Evolutionary conservation across 2,329 filamentous ascomycete species (phyloP).

Genomic region (Talaromyces marneffei): DNA sequence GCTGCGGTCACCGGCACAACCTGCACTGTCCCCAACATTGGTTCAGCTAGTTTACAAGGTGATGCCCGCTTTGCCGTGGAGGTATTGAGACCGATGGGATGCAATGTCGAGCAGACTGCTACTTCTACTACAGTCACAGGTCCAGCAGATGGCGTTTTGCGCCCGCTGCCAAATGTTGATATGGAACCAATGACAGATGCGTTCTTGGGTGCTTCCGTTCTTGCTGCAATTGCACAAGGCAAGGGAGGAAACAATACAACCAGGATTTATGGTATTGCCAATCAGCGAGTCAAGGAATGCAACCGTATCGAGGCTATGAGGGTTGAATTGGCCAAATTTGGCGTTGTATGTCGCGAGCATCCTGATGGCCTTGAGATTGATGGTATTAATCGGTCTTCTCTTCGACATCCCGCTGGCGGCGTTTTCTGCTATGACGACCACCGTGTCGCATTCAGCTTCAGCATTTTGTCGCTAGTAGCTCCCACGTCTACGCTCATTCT

Average conservation of each 20-base stretch:
- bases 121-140: conserved; percentile 89
- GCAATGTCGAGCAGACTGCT: conserved; percentile 75
- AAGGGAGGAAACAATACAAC: conserved; percentile 59
- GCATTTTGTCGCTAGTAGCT: conserved; percentile 70
- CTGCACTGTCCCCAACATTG: conserved; percentile 94
- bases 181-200: conserved; percentile 99
- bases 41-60: conserved; percentile 83
- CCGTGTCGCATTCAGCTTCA: conserved; percentile 97
- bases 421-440: conserved; percentile 97
- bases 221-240: conserved; percentile 81
- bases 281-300: conserved; percentile 96
- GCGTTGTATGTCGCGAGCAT: conserved; percentile 76
- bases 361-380: conserved; percentile 82
- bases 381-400: conserved; percentile 48
- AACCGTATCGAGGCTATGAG: conserved; percentile 96
- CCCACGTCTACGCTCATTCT: conserved; percentile 69
- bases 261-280: conserved; percentile 87
- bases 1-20: conserved; percentile 94
- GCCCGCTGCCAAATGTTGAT: conserved; percentile 74
- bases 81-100: conserved; percentile 88
- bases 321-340: conserved; percentile 88
- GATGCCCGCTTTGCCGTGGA: conserved; percentile 92
- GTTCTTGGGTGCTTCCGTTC: conserved; percentile 88
- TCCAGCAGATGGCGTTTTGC: conserved; percentile 66
- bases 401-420: conserved; percentile 55